Evolutionary conservation across 2,329 filamentous ascomycete genomes (phyloP), one percentile per base, ranked within the genome.

Genomic region (Fusarium subtropicale): DNA sequence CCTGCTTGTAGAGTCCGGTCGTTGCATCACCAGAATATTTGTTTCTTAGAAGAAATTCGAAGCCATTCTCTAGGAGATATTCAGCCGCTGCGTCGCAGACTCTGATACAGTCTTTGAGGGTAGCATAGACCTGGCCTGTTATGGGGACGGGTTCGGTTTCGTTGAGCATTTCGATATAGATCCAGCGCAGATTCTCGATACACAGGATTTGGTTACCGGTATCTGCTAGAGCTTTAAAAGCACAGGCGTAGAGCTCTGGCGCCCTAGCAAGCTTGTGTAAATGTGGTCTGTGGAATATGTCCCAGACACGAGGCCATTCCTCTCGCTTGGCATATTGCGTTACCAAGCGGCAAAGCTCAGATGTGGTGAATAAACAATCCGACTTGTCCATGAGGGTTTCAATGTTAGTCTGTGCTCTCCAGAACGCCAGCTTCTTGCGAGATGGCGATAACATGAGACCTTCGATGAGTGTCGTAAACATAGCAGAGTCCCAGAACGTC

Each of bases 281-380:
- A 16, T 88, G 79, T 6, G 87, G 83, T 58, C 84, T 81, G 56
- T 84, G 83, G 83, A 90, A 92, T 12, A 83, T 74, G 22, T 87
- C 81, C 88, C 88, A 91, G 72, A 92, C 88, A 8, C 81, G 79
- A 18, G 83, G 76, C 83, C 87, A 90, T 68, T 88, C 79, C 20
- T 75, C 72, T 61, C 81, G 81, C 22, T 71, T 67, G 7, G 86
- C 81, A 66, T 88, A 85, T 2, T 81, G 79, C 5, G 76, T 69
- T 78, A 88, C 78, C 36, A 88, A 77, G 20, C 77, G 77, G 44
- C 79, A 15, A 74, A 12, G 82, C 75, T 48, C 81, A 76, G 28
- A 82, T 79, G 24, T 74, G 68, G 81, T 81, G n/a, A 81, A 80
- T 4, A 79, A 75, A 30, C 79, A 71, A 16, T 77, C 71, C 6